Base-by-base conservation (phyloP, 2,329 filamentous ascomycete genomes). In the Monosporascus sp. region DNA sequence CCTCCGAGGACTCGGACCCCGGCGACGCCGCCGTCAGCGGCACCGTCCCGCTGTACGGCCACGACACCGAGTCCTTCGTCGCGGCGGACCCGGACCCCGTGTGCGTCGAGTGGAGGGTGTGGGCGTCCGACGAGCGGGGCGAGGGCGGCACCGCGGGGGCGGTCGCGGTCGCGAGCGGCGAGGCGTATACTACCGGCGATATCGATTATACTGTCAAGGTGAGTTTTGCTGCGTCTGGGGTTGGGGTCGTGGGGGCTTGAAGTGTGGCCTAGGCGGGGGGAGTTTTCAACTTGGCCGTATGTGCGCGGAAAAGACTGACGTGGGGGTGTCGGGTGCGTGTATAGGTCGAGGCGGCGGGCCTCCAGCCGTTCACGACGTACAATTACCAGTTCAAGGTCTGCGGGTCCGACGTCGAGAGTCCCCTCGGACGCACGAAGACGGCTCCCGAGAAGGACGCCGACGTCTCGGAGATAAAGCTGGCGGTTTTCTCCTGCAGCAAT, bases 181-280 rank as follows among this genome's bases (percentile, higher is more conserved):
- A 71, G 37, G 85, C 79, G 1, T 89, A 84, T 64, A 91, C 88
- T 0, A 87, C 80, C 37, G 87, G 82, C 1, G 87, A 91, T 64
- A 82, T 91, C 48, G 88, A 91, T 64, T 91, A 85, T 65, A 91
- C 87, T 0, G 74, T 90, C 55, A 90, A 90, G 76, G 83, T 83
- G 65, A 49, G 54, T 26, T 17, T 17, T 24, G 5, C 40, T 26
- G 44, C 40, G 38, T 54, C 31, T 9, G 2, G 7, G 31, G 16
- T n/a, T 22, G 22, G 48, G 22, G 11, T 44, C n/a, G 22, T 26
- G 37, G 26, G 8, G 9, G 14, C 7, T 9, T 11, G 36, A 3
- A 26, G 16, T 20, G 27, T 14, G 24, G 20, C n/a, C n/a, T 19
- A 7, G n/a, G 3, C n/a, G 22, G 44, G 8, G 7, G 11, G 9